Base-by-base conservation (phyloP, 2,329 filamentous ascomycete genomes). In the Grosmannia clavigera region DNA sequence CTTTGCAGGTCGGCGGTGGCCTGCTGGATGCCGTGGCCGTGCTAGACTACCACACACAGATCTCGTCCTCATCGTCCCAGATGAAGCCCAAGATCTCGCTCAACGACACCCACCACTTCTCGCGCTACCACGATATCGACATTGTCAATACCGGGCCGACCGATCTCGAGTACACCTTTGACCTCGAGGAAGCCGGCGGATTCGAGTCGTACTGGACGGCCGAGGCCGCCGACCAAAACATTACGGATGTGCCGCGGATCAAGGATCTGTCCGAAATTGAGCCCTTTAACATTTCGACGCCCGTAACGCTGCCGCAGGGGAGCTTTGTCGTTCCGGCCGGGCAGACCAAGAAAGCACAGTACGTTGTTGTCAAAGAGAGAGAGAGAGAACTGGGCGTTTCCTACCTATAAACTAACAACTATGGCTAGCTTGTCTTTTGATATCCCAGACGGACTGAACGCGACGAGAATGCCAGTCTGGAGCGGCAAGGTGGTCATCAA, bases 61-160 rank as follows among this genome's bases (percentile, higher is more conserved):
- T 74, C 10, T 68, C 76, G 22, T 68, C 74, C 9, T 68, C 76
- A n/a, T 68, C 74, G 60, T 70, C 73, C 54, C 70, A 63, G 10
- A 74, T 72, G 1, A 71, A 71, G 6, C 70, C 70, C 38, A 73
- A 71, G 62, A 68, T 77, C 53, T 68, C 69, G 38, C 73, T 77
- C 64, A 77, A 77, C 62, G 75, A 78, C 64, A 77, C 74, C 19
- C 68, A 68, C 31, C 65, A 76, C 65, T 73, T 77, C 62, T 67
- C 67, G 31, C 65, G 61, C 25, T 64, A 66, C 33, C 67, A 70
- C 63, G 61, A 61, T 5, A 51, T 69, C 14, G 60, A 59, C 58
- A 68, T 77, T 61, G 72, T 69, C 59, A 77, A 77, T 65, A 67
- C 66, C 48, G 74, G 71, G 67, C 5, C 65, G 72, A 40, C 38